A percentile compares a stretch with the other conserved stretches of the same genome.
phyloP scores from a whole-genome alignment of 2,329 filamentous ascomycete genomes.

The Neophaeococcomyces mojaviensis region DNA sequence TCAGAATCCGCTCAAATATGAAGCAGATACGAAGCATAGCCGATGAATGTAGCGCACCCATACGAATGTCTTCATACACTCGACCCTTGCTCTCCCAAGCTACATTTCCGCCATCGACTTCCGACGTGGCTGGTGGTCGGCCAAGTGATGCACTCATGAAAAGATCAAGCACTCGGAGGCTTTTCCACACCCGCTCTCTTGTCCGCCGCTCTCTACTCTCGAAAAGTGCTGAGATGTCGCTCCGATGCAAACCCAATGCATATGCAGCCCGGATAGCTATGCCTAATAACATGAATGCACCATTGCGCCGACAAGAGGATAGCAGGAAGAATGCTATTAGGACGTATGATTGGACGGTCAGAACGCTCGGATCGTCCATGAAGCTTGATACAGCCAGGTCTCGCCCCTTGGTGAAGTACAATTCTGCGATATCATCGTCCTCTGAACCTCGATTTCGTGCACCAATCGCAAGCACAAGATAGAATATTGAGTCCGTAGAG shows the following conservation, averaged over 20 bases:
- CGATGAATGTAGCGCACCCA: slow-evolving; percentile 31
- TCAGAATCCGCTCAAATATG: slow-evolving; percentile 36
- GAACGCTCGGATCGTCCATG: slow-evolving; percentile 42
- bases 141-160: slow-evolving; percentile 46
- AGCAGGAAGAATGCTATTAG: slow-evolving; percentile 48
- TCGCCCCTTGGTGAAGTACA: slow-evolving; percentile 41
- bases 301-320: slow-evolving; percentile 45
- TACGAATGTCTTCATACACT: slow-evolving; percentile 35
- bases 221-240: slow-evolving; percentile 45
- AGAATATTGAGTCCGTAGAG: slow-evolving; percentile 41
- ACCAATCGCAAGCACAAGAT: slow-evolving; percentile 45
- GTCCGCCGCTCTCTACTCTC: slow-evolving; percentile 34
- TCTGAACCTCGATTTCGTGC: slow-evolving; percentile 33
- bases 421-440: slow-evolving; percentile 36
- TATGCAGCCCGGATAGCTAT: slow-evolving; percentile 47
- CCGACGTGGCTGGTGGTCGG: slow-evolving; percentile 46
- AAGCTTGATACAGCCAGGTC: slow-evolving; percentile 40
- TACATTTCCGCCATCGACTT: slow-evolving; percentile 35
- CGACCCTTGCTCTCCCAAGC: slow-evolving; percentile 20
- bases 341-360: slow-evolving; percentile 46
- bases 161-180: slow-evolving; percentile 44
- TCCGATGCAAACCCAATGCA: slow-evolving; percentile 45
- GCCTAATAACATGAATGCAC: slow-evolving; percentile 46
- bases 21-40: slow-evolving; percentile 40
- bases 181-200: slow-evolving; percentile 47